Base-by-base conservation (phyloP, 2,329 filamentous ascomycete species). In the Aspergillus eucalypticola region DNA sequence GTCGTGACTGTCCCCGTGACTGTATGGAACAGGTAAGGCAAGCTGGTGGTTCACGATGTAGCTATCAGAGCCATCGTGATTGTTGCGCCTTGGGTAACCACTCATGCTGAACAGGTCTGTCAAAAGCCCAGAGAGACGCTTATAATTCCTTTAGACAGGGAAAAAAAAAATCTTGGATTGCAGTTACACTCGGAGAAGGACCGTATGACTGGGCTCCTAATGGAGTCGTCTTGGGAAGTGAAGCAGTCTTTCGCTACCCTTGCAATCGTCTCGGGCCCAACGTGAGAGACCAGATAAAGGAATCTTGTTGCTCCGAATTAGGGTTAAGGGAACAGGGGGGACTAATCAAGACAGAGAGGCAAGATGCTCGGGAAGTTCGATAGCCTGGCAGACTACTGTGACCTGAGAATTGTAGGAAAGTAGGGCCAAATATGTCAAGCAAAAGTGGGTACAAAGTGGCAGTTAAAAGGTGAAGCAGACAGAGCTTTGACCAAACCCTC, bases 31-130 rank as follows among this genome's bases (percentile, higher is more conserved):
- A 32, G 73, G 71, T 35, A 75, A 63, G 27, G 71, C 66, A 59
- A 73, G 64, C 51, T 71, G 71, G 39, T 74, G 74, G 44, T 71
- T 73, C 61, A 75, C 66, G 49, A 73, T 60, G 60, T 74, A 76
- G 55, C 60, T 66, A 35, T 74, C 73, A 41, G 71, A 70, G 39
- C 73, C 73, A 55, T 78, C 73, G 64, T 69, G 72, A 62, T 64
- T 66, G 64, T 64, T 66, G 64, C 75, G 75, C 65, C 74, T 74
- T 60, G 72, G 70, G 69, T 76, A 78, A 49, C 71, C 74, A 66
- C 73, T 76, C 77, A 79, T 79, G 32, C 25, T 61, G 52, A 32
- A 56, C 8, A 38, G 11, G 32, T 32, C n/a, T 10, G 38, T 15
- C 7, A 21, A 25, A 32, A 44, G 2, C 21, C 8, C 11, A 50